Evolutionary conservation across 2,329 filamentous ascomycete species (phyloP).

Genomic region (Beauveria australis): DNA sequence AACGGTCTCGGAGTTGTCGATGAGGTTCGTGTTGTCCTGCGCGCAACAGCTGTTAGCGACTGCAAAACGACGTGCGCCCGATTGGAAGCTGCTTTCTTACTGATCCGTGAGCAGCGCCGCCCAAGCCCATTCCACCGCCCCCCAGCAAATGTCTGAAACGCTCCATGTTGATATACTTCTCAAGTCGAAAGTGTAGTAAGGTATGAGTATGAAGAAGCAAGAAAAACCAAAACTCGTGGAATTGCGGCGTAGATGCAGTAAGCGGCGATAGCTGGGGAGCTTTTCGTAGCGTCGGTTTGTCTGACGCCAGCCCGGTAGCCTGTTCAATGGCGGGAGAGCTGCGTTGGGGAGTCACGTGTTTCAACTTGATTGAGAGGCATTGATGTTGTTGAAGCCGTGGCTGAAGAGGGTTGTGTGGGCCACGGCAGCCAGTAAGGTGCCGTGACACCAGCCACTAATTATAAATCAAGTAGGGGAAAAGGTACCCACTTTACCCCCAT

Average conservation of each 20-base stretch:
- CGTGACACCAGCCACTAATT: too few species aligned
- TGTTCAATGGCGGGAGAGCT: neutral
- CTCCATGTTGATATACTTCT: conserved; percentile 58
- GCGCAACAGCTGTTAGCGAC: conserved; percentile 12
- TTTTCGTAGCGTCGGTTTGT: conserved; percentile 6
- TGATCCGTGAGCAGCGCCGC: conserved; percentile 34
- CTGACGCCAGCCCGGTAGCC: conserved; percentile 12
- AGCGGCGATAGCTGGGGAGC: conserved; percentile 1
- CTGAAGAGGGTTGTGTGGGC: too few species aligned
- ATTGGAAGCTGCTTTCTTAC: conserved; percentile 22
- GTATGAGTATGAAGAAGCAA: neutral
- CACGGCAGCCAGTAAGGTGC: too few species aligned
- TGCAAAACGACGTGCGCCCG: neutral
- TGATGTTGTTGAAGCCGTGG: too few species aligned
- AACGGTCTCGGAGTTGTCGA: conserved; percentile 98
- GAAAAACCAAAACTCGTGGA: neutral
- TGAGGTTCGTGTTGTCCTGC: conserved; percentile 81
- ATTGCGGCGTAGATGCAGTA: neutral
- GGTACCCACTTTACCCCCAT: too few species aligned
- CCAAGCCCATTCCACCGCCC: conserved; percentile 62
- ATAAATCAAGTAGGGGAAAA: too few species aligned
- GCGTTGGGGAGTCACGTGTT: neutral
- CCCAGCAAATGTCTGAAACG: conserved; percentile 84
- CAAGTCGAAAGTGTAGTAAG: neutral
- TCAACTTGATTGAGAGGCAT: neutral